phyloP scores from a whole-genome alignment of 805 yeast species.

The Ogataea allantospora region DNA sequence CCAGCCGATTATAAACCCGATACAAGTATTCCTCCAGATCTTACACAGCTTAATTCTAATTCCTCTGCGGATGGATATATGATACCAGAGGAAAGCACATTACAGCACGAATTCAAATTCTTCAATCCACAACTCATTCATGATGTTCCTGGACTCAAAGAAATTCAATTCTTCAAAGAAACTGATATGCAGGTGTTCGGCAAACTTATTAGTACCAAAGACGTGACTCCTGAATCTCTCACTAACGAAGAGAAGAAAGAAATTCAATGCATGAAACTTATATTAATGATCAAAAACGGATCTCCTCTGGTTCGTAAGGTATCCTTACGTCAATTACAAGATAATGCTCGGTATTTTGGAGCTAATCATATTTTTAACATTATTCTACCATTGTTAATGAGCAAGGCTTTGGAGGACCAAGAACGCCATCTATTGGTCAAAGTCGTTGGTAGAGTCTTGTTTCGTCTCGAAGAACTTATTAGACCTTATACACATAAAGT shows the following conservation, averaged over 20 bases:
- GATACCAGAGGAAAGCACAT: slow-evolving; percentile 50
- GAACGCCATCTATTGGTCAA: slow-evolving; percentile 84
- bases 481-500: slow-evolving; percentile 75
- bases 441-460: slow-evolving; percentile 65
- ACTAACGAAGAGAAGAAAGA: slow-evolving; percentile 57
- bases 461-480: slow-evolving; percentile 60
- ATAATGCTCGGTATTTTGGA: slow-evolving; percentile 63
- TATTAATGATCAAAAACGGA: slow-evolving; percentile 79
- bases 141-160: slow-evolving; percentile 63
- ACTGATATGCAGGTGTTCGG: slow-evolving; percentile 74
- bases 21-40: slow-evolving; percentile 18
- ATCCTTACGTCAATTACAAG: slow-evolving; percentile 66
- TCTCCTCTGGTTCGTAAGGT: slow-evolving; percentile 62
- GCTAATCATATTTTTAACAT: slow-evolving; percentile 66
- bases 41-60: slow-evolving; percentile 16
- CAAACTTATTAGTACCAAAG: slow-evolving; percentile 42
- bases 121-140: slow-evolving; percentile 42
- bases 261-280: slow-evolving; percentile 55
- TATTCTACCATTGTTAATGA: slow-evolving; percentile 74
- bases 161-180: slow-evolving; percentile 65
- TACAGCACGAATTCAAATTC: slow-evolving; percentile 21
- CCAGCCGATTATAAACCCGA: slow-evolving; percentile 46
- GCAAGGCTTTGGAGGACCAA: slow-evolving; percentile 68
- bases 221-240: slow-evolving; percentile 34
- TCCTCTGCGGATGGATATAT: slow-evolving; percentile 39